phyloP scores from a whole-genome alignment of 139 green algal species.

The Volvox africanus region DNA sequence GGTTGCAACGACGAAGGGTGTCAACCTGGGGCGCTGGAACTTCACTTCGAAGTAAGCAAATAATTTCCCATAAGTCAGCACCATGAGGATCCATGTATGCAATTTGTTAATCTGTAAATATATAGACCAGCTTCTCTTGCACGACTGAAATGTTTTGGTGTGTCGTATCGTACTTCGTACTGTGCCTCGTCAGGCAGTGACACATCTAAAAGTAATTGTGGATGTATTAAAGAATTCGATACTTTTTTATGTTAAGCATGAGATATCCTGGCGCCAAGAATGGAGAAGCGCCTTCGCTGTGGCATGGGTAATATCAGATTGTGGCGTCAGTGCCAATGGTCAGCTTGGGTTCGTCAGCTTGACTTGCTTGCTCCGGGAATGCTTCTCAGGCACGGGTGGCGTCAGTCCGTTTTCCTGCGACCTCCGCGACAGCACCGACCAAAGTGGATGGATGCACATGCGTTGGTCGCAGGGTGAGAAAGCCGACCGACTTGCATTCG shows the following conservation, averaged over 20 bases:
- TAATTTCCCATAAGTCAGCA: too few relatives aligned
- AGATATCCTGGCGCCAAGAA: neutral
- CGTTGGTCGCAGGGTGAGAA: conserved; percentile 4
- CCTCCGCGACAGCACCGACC: neutral
- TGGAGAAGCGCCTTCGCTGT: neutral
- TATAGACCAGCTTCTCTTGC: too few relatives aligned
- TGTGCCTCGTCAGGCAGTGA: too few relatives aligned
- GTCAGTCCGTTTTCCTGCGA: neutral
- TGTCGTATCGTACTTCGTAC: too few relatives aligned
- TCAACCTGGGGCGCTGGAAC: too few relatives aligned
- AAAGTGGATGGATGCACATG: neutral
- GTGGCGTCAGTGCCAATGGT: neutral
- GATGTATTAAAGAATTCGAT: too few relatives aligned
- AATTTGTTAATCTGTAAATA: too few relatives aligned
- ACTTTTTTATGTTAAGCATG: neutral
- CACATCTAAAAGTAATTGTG: too few relatives aligned
- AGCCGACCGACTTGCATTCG: conserved; percentile 43
- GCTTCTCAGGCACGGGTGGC: neutral
- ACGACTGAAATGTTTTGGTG: too few relatives aligned
- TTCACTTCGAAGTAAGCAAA: too few relatives aligned
- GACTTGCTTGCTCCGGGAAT: neutral
- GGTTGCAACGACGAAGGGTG: too few relatives aligned
- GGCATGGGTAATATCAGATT: neutral
- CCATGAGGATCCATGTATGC: too few relatives aligned
- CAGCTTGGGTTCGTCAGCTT: neutral